These are phyloP conservation scores for Penicillium malachiteum DNA, from an alignment of 495 filamentous ascomycete species.

Conservation along the genomic window DNA sequence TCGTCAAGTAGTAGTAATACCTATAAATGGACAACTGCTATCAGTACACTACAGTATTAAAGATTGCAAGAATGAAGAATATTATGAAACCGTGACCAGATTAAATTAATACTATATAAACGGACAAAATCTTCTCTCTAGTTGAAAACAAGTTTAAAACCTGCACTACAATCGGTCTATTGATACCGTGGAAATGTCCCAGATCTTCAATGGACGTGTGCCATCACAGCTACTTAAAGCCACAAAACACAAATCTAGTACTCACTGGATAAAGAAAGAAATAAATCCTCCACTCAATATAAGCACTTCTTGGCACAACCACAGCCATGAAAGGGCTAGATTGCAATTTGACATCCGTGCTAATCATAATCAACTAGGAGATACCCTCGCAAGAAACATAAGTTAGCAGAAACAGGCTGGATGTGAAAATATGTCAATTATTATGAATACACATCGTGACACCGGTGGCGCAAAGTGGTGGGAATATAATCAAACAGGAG, in stretches of 20 bases:
- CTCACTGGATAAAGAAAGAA: constrained; percentile 39
- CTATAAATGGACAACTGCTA: no score
- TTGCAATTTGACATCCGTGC: constrained; percentile 99
- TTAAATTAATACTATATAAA: no score
- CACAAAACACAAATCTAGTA: constrained; percentile 52
- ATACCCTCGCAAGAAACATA: neutral
- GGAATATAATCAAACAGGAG: constrained; percentile 31
- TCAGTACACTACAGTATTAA: no score
- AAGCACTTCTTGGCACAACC: constrained; percentile 90
- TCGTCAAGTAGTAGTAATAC: no score
- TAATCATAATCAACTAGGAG: constrained; percentile 25
- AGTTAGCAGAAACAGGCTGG: neutral
- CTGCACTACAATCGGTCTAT: neutral
- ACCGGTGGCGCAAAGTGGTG: constrained; percentile 12
- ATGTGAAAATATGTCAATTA: constrained; percentile 26
- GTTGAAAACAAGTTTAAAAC: no score
- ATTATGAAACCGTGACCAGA: no score
- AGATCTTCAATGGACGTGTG: constrained; percentile 53
- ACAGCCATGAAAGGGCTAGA: constrained; percentile 76
- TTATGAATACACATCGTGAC: constrained; percentile 35
- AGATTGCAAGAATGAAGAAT: no score
- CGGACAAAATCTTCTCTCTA: no score
- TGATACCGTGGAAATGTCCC: constrained; percentile 32
- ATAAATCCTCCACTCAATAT: constrained; percentile 42
- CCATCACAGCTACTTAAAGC: constrained; percentile 32